Evolutionary conservation across 2,329 filamentous ascomycete species (phyloP).

Genomic region (Emergomyces africanus): DNA sequence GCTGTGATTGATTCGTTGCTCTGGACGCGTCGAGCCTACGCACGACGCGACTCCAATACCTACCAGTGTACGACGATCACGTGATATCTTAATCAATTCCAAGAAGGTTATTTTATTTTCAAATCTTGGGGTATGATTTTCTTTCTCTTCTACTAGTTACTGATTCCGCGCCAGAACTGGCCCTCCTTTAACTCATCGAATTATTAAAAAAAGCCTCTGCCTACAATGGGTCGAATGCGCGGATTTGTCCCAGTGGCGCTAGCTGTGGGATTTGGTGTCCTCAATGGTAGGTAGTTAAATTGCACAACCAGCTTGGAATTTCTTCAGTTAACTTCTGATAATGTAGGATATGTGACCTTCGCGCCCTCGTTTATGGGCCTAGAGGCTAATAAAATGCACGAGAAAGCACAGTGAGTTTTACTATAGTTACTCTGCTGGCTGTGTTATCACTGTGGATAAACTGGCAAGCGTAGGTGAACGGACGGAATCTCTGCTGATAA

Average conservation of each 20-base stretch:
- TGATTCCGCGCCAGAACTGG: not conserved
- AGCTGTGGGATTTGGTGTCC: constrained; percentile 28
- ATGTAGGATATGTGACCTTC: constrained; percentile 31
- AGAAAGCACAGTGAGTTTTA: constrained; percentile 8
- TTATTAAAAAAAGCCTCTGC: not conserved
- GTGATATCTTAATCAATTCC: no score
- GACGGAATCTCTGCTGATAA: not conserved
- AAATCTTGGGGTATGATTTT: not conserved
- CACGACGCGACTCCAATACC: not conserved
- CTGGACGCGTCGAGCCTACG: not conserved
- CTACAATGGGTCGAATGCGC: constrained; percentile 21
- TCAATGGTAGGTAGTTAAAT: constrained; percentile 19
- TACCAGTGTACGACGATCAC: not conserved
- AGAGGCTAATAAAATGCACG: constrained; percentile 19
- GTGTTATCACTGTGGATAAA: not conserved
- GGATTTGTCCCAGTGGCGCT: constrained; percentile 25
- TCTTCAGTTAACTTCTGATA: not conserved
- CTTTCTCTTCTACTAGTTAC: not conserved
- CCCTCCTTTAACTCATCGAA: not conserved
- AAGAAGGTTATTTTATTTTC: no score
- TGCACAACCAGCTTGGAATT: not conserved
- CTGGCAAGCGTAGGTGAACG: not conserved
- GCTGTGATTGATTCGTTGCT: not conserved
- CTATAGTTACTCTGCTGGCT: not conserved
- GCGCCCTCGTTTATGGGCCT: constrained; percentile 27